Percentiles rank a stretch among this genome's conserved stretches.
Conservation (phyloP, 345 rosid species). For the Lepidium aucheri region DNA sequence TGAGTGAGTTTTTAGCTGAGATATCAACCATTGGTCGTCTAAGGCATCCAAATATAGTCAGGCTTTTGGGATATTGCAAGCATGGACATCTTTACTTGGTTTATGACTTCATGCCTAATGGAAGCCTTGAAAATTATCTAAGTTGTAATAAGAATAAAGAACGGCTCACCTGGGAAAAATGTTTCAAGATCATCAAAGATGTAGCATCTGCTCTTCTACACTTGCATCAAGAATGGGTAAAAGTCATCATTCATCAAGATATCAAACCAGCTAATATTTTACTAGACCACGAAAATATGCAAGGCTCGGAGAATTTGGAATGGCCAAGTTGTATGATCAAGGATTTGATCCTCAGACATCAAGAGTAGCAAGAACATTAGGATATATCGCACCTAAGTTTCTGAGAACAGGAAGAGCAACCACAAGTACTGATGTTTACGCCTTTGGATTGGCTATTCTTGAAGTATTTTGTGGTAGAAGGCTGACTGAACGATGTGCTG, state of each 20-base stretch:
- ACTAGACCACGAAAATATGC: slow-evolving; percentile 32
- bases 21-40: slow-evolving; percentile 37
- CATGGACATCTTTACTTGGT: slow-evolving; percentile 35
- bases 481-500: no score
- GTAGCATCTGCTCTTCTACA: slow-evolving; percentile 31
- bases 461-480: no score
- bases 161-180: slow-evolving; percentile 33
- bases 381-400: slow-evolving; percentile 37
- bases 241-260: slow-evolving; percentile 42
- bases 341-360: slow-evolving; percentile 35
- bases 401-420: slow-evolving; percentile 34
- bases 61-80: slow-evolving; percentile 38
- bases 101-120: slow-evolving; percentile 45
- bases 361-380: slow-evolving; percentile 33
- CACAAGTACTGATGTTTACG: no score
- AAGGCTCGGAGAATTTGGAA: slow-evolving; percentile 39
- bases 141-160: neutral
- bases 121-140: slow-evolving; percentile 42
- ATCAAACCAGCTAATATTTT: slow-evolving; percentile 34
- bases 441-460: no score
- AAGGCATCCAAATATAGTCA: slow-evolving; percentile 33
- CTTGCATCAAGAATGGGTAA: slow-evolving; percentile 44
- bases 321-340: slow-evolving; percentile 32
- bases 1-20: slow-evolving; percentile 47
- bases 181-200: slow-evolving; percentile 35